Evolutionary conservation across 108 stramenopile species (phyloP).

Genomic region (Pseudonitzschia pungens): DNA sequence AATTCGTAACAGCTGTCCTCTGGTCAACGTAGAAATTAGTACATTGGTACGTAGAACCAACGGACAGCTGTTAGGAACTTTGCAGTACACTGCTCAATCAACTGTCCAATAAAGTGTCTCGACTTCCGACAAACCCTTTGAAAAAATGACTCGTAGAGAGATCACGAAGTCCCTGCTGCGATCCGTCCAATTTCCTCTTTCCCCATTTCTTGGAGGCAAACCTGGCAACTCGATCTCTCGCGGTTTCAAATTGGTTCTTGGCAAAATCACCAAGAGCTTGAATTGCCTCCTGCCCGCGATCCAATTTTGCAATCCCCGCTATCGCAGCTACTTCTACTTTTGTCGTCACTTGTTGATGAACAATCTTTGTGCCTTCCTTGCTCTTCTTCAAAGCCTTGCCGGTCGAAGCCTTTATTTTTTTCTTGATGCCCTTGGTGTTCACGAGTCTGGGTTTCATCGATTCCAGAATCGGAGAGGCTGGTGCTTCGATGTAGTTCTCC

Average conservation of each 20-base stretch:
- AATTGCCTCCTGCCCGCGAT: conserved; percentile 1
- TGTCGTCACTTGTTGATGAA: neutral
- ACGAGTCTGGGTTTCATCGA: neutral
- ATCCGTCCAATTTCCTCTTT: no score
- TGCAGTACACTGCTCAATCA: no score
- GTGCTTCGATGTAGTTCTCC: no score
- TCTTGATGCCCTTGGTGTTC: neutral
- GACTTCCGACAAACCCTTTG: neutral
- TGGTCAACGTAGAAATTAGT: no score
- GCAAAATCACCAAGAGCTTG: neutral
- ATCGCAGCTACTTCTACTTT: neutral
- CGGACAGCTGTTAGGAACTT: no score
- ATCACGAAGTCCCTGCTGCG: no score
- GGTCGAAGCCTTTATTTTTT: neutral
- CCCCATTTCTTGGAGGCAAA: neutral
- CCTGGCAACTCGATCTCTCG: neutral
- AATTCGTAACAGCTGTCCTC: no score
- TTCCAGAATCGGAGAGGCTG: no score
- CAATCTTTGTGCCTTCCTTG: neutral
- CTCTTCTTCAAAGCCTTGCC: neutral
- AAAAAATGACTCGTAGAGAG: neutral
- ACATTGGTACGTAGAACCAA: no score
- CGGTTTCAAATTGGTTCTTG: neutral
- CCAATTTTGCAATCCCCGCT: neutral
- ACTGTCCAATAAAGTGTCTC: neutral